A percentile compares a stretch with the other conserved stretches of the same genome.
phyloP scores from a whole-genome alignment of 306 rosid species.

The Cicer judaicum region DNA sequence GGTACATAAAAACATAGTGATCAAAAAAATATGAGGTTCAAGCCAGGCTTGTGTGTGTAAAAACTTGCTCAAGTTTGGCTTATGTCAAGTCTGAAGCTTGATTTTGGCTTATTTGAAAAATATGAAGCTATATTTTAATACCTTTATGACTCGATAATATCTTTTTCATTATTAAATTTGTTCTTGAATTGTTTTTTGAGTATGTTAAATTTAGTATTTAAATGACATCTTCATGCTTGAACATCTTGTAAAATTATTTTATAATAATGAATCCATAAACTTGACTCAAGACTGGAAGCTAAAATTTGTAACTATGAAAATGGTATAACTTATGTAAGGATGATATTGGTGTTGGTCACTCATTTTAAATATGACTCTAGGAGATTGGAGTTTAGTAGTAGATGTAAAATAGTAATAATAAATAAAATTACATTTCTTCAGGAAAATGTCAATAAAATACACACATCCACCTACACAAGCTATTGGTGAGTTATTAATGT shows the following conservation, averaged over 20 bases:
- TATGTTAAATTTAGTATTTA: neutral
- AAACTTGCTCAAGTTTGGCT: neutral
- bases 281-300: no score
- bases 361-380: no score
- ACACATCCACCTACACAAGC: neutral
- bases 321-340: no score
- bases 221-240: neutral
- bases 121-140: neutral
- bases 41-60: neutral
- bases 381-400: no score
- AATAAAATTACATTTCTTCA: neutral
- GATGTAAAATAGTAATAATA: no score
- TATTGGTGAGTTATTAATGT: neutral
- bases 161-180: neutral
- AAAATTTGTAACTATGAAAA: no score
- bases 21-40: neutral
- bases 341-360: no score
- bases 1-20: constrained; percentile 46
- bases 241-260: no score
- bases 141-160: neutral
- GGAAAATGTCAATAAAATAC: neutral
- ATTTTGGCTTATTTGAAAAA: neutral
- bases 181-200: neutral
- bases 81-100: constrained; percentile 2
- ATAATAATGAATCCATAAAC: no score